Evolutionary conservation across 176 grass and related monocot genomes (phyloP), one percentile per base, ranked within the genome.

Genomic region (Triticum timopheevii): DNA sequence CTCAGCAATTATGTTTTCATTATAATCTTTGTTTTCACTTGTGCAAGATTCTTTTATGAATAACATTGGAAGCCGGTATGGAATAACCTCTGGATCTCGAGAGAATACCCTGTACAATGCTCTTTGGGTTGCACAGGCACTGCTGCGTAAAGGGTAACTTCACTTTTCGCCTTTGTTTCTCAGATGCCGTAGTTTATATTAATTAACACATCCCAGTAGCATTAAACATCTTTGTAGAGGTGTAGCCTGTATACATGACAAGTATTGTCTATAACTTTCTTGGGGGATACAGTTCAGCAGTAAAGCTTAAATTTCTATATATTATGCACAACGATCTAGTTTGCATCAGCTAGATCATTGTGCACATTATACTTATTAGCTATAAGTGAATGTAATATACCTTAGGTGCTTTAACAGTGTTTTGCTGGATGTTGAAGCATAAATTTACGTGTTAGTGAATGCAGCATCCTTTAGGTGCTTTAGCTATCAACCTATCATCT

Each of bases 61-160:
- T 84, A 91, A n/a, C 17, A 95, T 98, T 78, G 96, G 96, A 86
- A 94, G 93, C 89, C 79, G 88, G 15, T 95, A 98, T 89, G 93
- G 93, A 83, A 91, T 98, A 81, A 89, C 88, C 59, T 70, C 82
- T 64, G 93, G 93, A 81, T 95, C 96, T 83, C 86, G 79, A 66
- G 96, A 98, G 86, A 98, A 98, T 83, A 89, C 96, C 61, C 82
- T 95, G 77, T 92, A 95, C 79, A 98, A 94, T 92, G 96, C 92
- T 88, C 90, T 98, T 88, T 98, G 96, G 93, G 93, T 92, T 82
- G 93, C 93, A 33, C 93, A 98, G 56, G 93, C 96, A 19, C 72
- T 98, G 52, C 67, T 98, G 78, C 93, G 96, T 81, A 98, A 98
- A 82, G 96, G 96, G 96, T 98, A 91, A 17, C 23, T 58, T 13